Evolutionary conservation across 78 protist species (phyloP).

Genomic region (Isochrysis galbana): DNA sequence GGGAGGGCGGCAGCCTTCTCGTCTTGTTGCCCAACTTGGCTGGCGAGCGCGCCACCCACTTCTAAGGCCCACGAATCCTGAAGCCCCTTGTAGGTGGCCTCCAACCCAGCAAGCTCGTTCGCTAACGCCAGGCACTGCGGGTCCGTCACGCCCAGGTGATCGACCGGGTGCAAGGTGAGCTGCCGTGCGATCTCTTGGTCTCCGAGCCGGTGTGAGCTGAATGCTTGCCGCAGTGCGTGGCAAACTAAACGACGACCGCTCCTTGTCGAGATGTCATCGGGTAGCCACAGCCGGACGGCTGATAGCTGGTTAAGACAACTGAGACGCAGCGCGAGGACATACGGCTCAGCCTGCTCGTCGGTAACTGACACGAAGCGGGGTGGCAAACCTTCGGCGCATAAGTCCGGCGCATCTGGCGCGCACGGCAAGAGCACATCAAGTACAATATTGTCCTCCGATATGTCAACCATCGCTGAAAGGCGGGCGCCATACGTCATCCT

Average conservation of each 20-base stretch:
- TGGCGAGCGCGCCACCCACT: not conserved
- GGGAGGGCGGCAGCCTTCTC: not conserved
- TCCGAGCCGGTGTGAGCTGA: not conserved
- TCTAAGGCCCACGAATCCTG: not conserved
- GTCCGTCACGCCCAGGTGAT: not conserved
- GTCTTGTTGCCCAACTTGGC: not conserved
- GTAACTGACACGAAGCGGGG: not conserved
- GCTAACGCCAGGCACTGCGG: not conserved
- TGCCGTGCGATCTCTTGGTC: not conserved
- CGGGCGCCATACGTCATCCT: not conserved
- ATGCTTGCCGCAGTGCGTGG: not conserved
- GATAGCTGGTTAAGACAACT: not conserved
- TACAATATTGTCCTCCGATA: not conserved
- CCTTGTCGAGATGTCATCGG: conserved; percentile 18
- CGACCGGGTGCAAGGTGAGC: not conserved
- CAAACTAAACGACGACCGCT: not conserved
- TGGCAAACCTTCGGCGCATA: not conserved
- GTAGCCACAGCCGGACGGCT: conserved; percentile 26
- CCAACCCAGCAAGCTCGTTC: not conserved
- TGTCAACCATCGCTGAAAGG: not conserved
- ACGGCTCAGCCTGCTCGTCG: not conserved
- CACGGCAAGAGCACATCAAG: conserved; percentile 21
- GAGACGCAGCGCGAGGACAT: not conserved
- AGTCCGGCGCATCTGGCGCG: not conserved
- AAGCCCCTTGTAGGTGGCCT: not conserved